Conservation (phyloP, 139 green algal genomes). For the Chlamydomonas asymmetrica region DNA sequence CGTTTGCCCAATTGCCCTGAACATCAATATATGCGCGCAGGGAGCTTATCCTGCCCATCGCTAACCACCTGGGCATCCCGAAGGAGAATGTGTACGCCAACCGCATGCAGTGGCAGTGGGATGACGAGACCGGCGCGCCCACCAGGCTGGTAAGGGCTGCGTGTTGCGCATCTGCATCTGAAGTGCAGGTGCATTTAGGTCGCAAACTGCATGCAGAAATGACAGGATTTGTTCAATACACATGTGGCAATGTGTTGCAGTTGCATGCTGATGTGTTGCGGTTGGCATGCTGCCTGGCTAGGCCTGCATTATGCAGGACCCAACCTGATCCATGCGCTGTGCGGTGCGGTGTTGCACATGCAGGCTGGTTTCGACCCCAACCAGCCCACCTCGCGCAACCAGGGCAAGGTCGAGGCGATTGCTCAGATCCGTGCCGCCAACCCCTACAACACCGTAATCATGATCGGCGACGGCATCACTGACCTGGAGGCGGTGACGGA, state of each 20-base stretch:
- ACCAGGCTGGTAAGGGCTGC: conserved; percentile 27
- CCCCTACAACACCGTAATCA: conserved; percentile 61
- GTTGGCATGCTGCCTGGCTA: background rate
- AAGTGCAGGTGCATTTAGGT: too few species aligned
- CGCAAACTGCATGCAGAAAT: background rate
- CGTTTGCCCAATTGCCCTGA: background rate
- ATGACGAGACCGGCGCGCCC: conserved; percentile 56
- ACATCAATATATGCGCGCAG: background rate
- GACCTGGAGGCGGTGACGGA: conserved; percentile 57
- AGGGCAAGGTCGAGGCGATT: conserved; percentile 38
- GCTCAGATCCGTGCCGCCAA: conserved; percentile 24
- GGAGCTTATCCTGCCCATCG: conserved; percentile 57
- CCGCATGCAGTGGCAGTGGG: conserved; percentile 57
- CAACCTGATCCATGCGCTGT: conserved; percentile 34
- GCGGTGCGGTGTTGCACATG: too few species aligned
- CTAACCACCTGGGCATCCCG: conserved; percentile 37
- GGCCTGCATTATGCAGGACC: background rate
- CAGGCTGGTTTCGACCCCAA: conserved; percentile 58
- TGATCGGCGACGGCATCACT: conserved; percentile 69
- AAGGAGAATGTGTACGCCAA: conserved; percentile 57
- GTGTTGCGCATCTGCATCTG: too few species aligned
- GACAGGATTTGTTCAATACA: background rate
- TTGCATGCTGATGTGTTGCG: background rate
- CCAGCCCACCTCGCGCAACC: conserved; percentile 50
- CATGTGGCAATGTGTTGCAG: background rate